A percentile compares a stretch with the other conserved stretches of the same genome.
These are phyloP conservation scores for Porphyridium purpureum DNA, from an alignment of 23 red algal genomes.

Conservation along the genomic window DNA sequence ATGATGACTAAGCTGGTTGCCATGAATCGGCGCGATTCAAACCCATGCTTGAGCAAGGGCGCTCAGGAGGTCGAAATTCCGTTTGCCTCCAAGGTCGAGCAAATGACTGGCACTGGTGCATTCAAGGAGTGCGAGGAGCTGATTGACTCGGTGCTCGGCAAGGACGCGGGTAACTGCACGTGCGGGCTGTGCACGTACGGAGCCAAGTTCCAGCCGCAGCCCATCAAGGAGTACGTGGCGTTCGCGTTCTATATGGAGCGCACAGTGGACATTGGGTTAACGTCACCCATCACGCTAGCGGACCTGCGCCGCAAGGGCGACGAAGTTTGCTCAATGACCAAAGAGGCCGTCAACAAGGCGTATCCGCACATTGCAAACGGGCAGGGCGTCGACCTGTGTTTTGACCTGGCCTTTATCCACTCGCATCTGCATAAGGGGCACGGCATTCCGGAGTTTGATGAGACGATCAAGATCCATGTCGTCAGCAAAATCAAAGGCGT, in stretches of 20 bases:
- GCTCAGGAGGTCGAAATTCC: constrained; percentile 1
- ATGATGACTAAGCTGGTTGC: constrained; percentile 12
- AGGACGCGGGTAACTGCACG: constrained; percentile 15
- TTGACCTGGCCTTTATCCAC: constrained; percentile 44
- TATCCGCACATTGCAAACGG: constrained; percentile 44
- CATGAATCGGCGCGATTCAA: constrained; percentile 8
- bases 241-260: constrained; percentile 56
- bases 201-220: constrained; percentile 13
- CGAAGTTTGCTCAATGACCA: constrained; percentile 31
- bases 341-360: constrained; percentile 19
- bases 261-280: constrained; percentile 36
- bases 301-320: constrained; percentile 22
- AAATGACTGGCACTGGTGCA: constrained; percentile 23
- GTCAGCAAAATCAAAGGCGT: constrained; percentile 55
- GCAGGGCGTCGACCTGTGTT: constrained; percentile 35
- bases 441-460: constrained; percentile 17
- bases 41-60: constrained; percentile 31
- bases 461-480: constrained; percentile 10
- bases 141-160: constrained; percentile 11
- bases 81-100: constrained; percentile 1
- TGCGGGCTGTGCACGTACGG: constrained; percentile 55
- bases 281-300: constrained; percentile 18
- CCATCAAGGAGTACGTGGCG: constrained; percentile 36
- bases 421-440: constrained; percentile 30
- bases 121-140: constrained; percentile 19